Evolutionary conservation across 2,329 filamentous ascomycete species (phyloP), one percentile per base, ranked within the genome.

Genomic region (Orbilia oligospora): DNA sequence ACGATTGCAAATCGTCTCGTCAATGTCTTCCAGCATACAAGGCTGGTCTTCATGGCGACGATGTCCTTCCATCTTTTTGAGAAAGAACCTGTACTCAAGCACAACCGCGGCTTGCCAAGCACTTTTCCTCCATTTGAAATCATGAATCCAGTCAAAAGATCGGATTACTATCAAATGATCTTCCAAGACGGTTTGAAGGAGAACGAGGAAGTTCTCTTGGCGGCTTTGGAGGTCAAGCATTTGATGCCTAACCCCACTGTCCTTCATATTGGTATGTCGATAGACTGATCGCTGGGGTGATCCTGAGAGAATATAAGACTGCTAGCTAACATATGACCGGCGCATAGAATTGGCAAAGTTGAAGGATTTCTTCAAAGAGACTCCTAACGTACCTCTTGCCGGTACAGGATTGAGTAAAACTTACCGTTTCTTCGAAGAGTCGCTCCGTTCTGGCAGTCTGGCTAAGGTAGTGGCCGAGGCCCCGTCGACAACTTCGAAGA

Each of bases 161-260:
- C 67, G 24, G 73, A 77, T 41, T 77, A 77, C 24, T 71, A 77
- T 38, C 49, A 63, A 18, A 67, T 67, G 44, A 71, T 77, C 16
- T 67, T 71, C n/a, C 16, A 38, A 8, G 73, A 77, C 14, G 44
- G 61, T 3, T 22, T 71, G 16, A 71, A 77, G 14, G 66, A 71
- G 30, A 64, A 71, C 24, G 73, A 77, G 22, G 67, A 68, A 24
- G 14, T 77, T 24, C 51, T 77, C 20, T 49, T 56, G 22, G 67
- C 49, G 5, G 67, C 73, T 6, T 61, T 77, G 41, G 63, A 71
- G 1, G 67, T 55, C 18, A 77, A 68, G 24, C 73, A 77, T 55
- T 33, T 64, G 33, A 61, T 77, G 20, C 63, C 67, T 10, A 58
- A 41, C 5, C 27, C n/a, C 0, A 33, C 38, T 9, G 46, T 14